Evolutionary conservation across 192 early-diverging fungal genomes (phyloP), one percentile per base, ranked within the genome.

Genomic region (Geranomyces michiganensis): DNA sequence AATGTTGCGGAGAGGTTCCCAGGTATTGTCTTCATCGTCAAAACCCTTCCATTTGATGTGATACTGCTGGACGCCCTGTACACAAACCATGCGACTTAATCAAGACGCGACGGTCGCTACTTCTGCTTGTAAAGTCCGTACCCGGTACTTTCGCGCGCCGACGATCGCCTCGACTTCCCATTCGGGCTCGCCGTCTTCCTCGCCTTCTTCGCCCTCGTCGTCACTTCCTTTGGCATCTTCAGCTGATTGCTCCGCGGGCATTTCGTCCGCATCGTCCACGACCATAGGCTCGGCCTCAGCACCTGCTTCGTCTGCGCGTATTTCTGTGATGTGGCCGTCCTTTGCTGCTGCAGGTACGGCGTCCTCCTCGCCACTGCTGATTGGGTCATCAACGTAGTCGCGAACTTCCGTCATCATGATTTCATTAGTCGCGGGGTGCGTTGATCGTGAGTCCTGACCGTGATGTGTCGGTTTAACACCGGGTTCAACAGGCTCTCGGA

Each of bases 11-110:
- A 9, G 8, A 9, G 68, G 68, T 44, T 70, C 68, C 68, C 68
- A 70, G 22, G 68, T 70, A 56, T 70, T 70, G 5, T 56, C 21
- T 1, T 22, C 15, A 2, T 53, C 60, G 14, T 53, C 55, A 22
- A 36, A 70, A 17, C 68, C 68, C 41, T 56, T 33, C 68, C 68
- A 70, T 44, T 70, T 70, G 55, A 70, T 59, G 26, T 17, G 22
- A 29, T 43, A 64, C 9, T 29, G 31, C 15, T 32, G 58, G 22
- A 26, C 22, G 17, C 27, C 58, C 58, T 32, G 14, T 2, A 60
- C 6, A 4, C 19, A 7, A 10, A n/a, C 10, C 55, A 12, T 56
- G 12, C 55, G 14, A 19, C 46, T 19, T 47, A 10, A 14, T 47
- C 46, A 10, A 19, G 12, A 47, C 46, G n/a, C 19, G 51, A 53